These are phyloP conservation scores for Dioszegia aurantiaca DNA, from an alignment of 768 basidiomycete genomes.

Conservation along the genomic window DNA sequence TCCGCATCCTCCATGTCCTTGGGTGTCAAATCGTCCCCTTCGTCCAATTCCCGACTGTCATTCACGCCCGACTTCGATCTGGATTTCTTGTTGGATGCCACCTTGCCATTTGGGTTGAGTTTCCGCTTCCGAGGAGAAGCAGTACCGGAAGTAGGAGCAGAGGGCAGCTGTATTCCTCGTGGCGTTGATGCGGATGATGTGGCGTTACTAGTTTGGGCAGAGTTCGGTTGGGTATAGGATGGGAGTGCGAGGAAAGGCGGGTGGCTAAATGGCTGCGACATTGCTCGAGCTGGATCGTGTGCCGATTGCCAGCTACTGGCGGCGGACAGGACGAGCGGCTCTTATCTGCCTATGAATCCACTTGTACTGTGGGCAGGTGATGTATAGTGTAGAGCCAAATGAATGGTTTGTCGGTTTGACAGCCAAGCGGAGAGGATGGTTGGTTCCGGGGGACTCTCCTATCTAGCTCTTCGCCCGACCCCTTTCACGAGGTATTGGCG, in stretches of 20 bases:
- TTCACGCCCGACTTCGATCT: neutral
- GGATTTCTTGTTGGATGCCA: neutral
- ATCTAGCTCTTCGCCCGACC: too few species aligned
- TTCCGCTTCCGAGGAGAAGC: constrained; percentile 1
- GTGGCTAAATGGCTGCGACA: neutral
- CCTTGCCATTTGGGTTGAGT: neutral
- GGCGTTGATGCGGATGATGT: neutral
- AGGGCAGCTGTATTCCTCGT: neutral
- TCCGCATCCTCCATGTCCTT: constrained; percentile 21
- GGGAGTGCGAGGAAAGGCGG: constrained; percentile 6
- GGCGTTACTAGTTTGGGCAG: neutral
- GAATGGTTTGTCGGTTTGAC: too few species aligned
- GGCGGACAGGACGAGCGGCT: too few species aligned
- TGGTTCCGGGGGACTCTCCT: constrained; percentile 3
- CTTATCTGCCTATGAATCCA: too few species aligned
- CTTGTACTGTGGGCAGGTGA: too few species aligned
- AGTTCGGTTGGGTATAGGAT: neutral
- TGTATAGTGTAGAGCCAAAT: too few species aligned
- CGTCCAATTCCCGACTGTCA: constrained; percentile 23
- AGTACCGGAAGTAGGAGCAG: too few species aligned
- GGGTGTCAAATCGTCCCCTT: constrained; percentile 36
- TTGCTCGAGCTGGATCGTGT: too few species aligned
- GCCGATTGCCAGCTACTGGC: too few species aligned
- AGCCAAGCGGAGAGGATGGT: too few species aligned
- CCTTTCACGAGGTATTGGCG: too few species aligned